These are phyloP conservation scores for Metschnikowia peoriensis DNA, from an alignment of 805 yeast species.

Conservation along the genomic window DNA sequence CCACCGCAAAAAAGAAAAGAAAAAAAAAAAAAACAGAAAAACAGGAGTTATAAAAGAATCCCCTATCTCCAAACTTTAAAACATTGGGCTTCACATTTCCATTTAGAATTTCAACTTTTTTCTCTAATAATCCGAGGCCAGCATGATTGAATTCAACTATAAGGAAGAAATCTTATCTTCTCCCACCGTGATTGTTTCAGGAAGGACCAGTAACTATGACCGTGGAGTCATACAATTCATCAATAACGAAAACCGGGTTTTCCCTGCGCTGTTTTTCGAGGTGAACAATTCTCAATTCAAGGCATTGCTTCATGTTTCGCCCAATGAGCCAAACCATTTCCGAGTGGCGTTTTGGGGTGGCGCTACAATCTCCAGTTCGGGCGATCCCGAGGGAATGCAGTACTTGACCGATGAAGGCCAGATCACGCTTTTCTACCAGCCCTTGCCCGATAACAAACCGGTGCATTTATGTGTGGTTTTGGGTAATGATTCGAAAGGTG, in stretches of 20 bases:
- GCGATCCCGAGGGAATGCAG: slow-evolving; percentile 22
- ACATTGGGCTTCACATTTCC: neutral
- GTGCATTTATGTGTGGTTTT: slow-evolving; percentile 76
- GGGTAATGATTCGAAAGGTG: slow-evolving; percentile 70
- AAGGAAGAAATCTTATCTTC: slow-evolving; percentile 39
- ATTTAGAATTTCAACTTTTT: neutral
- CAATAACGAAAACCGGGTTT: slow-evolving; percentile 37
- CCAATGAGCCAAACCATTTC: slow-evolving; percentile 59
- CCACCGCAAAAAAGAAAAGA: no score
- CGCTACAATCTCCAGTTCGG: slow-evolving; percentile 30
- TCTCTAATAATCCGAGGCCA: neutral
- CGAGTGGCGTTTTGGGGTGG: slow-evolving; percentile 45
- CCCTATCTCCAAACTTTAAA: neutral
- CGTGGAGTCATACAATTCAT: slow-evolving; percentile 32
- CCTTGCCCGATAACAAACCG: slow-evolving; percentile 65
- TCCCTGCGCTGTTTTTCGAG: slow-evolving; percentile 72
- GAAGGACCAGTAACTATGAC: slow-evolving; percentile 20
- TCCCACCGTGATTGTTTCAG: slow-evolving; percentile 38
- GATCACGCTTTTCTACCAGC: slow-evolving; percentile 35
- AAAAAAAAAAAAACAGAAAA: no score
- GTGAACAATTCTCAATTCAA: slow-evolving; percentile 71
- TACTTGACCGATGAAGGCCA: slow-evolving; percentile 23
- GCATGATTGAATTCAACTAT: slow-evolving; percentile 30
- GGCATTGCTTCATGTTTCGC: slow-evolving; percentile 65
- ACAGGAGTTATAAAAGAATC: no score